Base-by-base conservation (phyloP, 768 basidiomycete genomes). In the Russula virescens region DNA sequence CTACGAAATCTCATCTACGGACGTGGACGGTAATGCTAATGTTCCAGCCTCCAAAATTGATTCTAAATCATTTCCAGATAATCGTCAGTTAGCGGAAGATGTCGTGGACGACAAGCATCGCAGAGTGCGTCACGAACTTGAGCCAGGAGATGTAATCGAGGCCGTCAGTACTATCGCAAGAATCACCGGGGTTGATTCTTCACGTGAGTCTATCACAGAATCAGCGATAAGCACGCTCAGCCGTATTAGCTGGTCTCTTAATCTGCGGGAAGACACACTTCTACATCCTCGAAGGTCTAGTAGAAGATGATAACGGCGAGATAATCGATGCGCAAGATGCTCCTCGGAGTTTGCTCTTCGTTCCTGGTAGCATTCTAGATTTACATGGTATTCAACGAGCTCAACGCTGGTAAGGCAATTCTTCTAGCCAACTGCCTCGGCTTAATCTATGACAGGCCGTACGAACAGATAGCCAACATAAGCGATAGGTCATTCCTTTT, bases 281-380 rank as follows among this genome's bases (percentile, higher is more conserved):
- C 7, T 98, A 97, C 68, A 89, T 97, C 79, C 74, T 96, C 18
- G 94, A 98, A 67, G 93, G 93, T 1, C 77, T 97, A 14, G 87
- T 94, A 6, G 89, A 94, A 72, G 87, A 85, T 59, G 84, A 88
- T n/a, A 83, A 85, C 34, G 93, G 92, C 0, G 93, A 94, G 70
- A 83, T 97, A 31, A 87, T 97, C 47, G 91, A 94, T 68, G 92
- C 89, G 2, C 81, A 82, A 53, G 91, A 95, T 69, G 93, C 93
- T 1, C 91, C 92, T 0, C 83, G 83, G 68, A 83, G 85, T 43
- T 74, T 95, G 28, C 83, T 96, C 66, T 88, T 88, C 61, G 86
- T 95, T 46, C 88, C 93, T 26, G 92, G 91, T 35, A 94, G 90
- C 65, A 81, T 87, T 35, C 80, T 93, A 0, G 91, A 91, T 68